Percentiles rank a stretch among this genome's conserved stretches.
These are phyloP conservation scores for Picea glauca DNA, from an alignment of 75 land plant genomes.

Conservation along the genomic window DNA sequence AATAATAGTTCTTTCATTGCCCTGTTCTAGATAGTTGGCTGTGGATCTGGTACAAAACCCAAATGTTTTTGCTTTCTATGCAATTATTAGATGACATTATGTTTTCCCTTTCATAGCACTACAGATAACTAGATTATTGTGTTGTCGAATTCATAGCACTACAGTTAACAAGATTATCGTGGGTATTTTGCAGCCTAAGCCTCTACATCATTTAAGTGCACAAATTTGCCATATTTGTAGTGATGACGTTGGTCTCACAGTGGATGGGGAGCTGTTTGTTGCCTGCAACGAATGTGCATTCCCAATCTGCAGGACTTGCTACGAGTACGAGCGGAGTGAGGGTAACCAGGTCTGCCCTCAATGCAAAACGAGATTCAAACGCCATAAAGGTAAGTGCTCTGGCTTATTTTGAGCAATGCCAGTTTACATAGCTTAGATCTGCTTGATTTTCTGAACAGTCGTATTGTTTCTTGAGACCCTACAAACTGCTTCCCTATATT, in stretches of 20 bases:
- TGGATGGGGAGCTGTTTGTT: constrained; percentile 79
- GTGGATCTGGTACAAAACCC: background rate
- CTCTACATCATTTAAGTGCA: constrained; percentile 51
- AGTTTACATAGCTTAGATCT: no score
- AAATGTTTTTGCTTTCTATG: background rate
- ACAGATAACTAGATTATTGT: background rate
- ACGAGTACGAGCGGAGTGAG: constrained; percentile 94
- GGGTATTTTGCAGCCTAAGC: constrained; percentile 41
- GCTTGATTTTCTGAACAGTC: no score
- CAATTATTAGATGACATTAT: background rate
- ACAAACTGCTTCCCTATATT: no score
- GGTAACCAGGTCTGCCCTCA: constrained; percentile 91
- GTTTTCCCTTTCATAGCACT: background rate
- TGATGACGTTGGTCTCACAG: constrained; percentile 66
- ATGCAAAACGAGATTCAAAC: constrained; percentile 87
- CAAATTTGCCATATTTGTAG: constrained; percentile 91
- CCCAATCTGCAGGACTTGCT: constrained; percentile 93
- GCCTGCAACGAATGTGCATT: constrained; percentile 96
- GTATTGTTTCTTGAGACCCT: no score
- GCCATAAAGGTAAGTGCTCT: constrained; percentile 61
- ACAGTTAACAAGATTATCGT: background rate
- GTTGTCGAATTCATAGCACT: background rate
- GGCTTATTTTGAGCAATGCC: no score
- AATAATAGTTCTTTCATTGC: background rate
- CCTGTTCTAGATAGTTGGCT: background rate